Percentiles rank a stretch among this genome's conserved stretches.
These are phyloP conservation scores for Phytophthora kernoviae DNA, from an alignment of 352 stramenopile species.

Conservation along the genomic window DNA sequence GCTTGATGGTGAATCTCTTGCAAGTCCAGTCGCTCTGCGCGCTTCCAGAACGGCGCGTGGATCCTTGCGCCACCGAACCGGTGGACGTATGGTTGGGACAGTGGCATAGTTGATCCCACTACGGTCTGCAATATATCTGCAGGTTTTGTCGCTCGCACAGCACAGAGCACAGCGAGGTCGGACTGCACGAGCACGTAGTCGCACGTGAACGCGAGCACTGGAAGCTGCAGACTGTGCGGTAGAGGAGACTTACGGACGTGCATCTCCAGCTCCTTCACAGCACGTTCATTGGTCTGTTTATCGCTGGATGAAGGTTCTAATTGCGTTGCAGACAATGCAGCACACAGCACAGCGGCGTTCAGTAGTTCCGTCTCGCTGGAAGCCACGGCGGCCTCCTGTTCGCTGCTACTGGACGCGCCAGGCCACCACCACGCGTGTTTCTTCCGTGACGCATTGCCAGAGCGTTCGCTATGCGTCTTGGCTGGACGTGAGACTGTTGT, in stretches of 20 bases:
- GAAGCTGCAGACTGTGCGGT: conserved; percentile 63
- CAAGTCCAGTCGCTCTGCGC: conserved; percentile 62
- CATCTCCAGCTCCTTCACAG: conserved; percentile 51
- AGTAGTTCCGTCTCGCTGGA: conserved; percentile 76
- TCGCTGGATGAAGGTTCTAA: conserved; percentile 19
- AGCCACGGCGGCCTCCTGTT: conserved; percentile 27
- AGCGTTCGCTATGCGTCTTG: conserved; percentile 12
- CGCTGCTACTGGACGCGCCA: conserved; percentile 12
- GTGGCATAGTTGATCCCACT: conserved; percentile 64
- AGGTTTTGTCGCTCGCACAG: conserved; percentile 60
- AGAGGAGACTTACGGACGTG: conserved; percentile 68
- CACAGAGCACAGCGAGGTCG: conserved; percentile 62
- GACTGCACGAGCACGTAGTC: conserved; percentile 76
- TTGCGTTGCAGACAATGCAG: conserved; percentile 50
- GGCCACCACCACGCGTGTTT: conserved; percentile 55
- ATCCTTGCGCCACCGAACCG: conserved; percentile 78
- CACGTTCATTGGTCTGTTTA: conserved; percentile 21
- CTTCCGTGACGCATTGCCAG: not conserved
- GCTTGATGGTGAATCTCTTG: conserved; percentile 53
- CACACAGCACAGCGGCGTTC: conserved; percentile 78
- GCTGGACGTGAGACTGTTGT: conserved; percentile 15
- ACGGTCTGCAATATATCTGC: conserved; percentile 73
- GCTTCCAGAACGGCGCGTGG: conserved; percentile 81
- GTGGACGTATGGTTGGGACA: conserved; percentile 69
- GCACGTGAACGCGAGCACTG: conserved; percentile 50